Evolutionary conservation across 2,329 filamentous ascomycete species (phyloP).

Genomic region (Polytolypa hystricis): DNA sequence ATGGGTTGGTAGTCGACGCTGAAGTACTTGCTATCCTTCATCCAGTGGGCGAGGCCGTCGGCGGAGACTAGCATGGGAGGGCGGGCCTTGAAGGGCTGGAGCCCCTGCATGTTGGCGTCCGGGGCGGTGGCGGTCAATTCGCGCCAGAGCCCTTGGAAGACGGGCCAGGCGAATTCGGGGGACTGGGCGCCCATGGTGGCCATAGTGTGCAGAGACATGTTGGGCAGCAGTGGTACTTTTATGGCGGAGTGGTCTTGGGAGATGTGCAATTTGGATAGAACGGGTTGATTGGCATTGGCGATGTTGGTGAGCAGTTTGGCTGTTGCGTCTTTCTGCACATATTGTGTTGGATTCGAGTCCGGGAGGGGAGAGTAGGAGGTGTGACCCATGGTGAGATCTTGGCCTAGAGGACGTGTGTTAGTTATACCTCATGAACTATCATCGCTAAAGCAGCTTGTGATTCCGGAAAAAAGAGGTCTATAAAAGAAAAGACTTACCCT

Average conservation of each 20-base stretch:
- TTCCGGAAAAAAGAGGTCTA: too few species aligned
- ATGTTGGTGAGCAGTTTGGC: constrained; percentile 64
- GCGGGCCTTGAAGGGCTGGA: constrained; percentile 35
- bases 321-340: constrained; percentile 68
- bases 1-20: constrained; percentile 59
- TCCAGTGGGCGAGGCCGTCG: constrained; percentile 72
- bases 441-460: too few species aligned
- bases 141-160: constrained; percentile 69
- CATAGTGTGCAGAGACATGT: constrained; percentile 55
- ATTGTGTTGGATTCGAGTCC: constrained; percentile 43
- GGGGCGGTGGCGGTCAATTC: constrained; percentile 54
- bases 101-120: constrained; percentile 22
- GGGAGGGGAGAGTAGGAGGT: constrained; percentile 68
- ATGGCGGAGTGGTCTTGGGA: constrained; percentile 47
- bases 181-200: constrained; percentile 60
- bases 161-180: constrained; percentile 64
- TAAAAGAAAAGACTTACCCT: constrained; percentile 59
- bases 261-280: constrained; percentile 47
- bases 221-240: constrained; percentile 46
- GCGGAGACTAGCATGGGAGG: constrained; percentile 62
- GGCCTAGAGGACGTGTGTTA: constrained; percentile 35
- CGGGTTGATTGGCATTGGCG: constrained; percentile 55
- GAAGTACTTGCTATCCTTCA: constrained; percentile 67
- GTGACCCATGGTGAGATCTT: constrained; percentile 68
- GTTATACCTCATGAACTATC: background rate